Percentiles rank a stretch among this genome's conserved stretches.
Evolutionary conservation across 352 stramenopile genomes (phyloP).

Genomic region (Globisporangium cederbergense): DNA sequence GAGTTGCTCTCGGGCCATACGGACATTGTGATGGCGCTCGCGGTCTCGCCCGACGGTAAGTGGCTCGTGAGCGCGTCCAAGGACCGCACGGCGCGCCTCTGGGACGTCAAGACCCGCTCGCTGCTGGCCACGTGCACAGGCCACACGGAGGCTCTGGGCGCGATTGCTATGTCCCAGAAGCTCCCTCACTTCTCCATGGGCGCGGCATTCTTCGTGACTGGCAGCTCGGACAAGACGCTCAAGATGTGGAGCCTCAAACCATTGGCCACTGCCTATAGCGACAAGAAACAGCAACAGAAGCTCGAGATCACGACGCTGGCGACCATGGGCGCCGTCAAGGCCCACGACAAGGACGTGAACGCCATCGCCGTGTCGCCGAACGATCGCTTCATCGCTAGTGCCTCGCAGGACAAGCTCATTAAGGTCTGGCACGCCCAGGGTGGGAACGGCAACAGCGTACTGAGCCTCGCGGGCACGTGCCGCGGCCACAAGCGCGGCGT

Average conservation of each 20-base stretch:
- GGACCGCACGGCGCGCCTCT: slow-evolving; percentile 92
- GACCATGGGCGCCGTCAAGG: slow-evolving; percentile 70
- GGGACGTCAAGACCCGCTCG: slow-evolving; percentile 70
- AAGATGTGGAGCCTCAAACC: slow-evolving; percentile 95
- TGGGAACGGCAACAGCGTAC: slow-evolving; percentile 50
- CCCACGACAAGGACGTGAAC: slow-evolving; percentile 98
- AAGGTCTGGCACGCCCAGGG: slow-evolving; percentile 93
- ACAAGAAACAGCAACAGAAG: slow-evolving; percentile 26
- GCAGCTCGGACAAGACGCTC: slow-evolving; percentile 95
- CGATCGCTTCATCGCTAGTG: slow-evolving; percentile 95
- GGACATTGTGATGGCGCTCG: slow-evolving; percentile 96
- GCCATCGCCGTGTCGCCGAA: slow-evolving; percentile 93
- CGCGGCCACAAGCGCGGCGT: slow-evolving; percentile 97
- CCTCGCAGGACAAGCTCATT: slow-evolving; percentile 97
- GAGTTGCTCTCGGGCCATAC: slow-evolving; percentile 95
- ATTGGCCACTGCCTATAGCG: slow-evolving; percentile 43
- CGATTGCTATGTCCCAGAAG: slow-evolving; percentile 91
- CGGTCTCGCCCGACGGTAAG: slow-evolving; percentile 83
- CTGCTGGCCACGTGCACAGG: slow-evolving; percentile 90
- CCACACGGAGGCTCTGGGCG: slow-evolving; percentile 94
- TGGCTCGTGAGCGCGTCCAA: slow-evolving; percentile 94
- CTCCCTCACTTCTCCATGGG: slow-evolving; percentile 61
- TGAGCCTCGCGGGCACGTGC: slow-evolving; percentile 90
- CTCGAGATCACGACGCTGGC: slow-evolving; percentile 50
- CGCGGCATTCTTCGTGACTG: slow-evolving; percentile 94